These are phyloP conservation scores for Ulota crispa DNA, from an alignment of 225 moss, liverwort and hornwort genomes.

Conservation along the genomic window DNA sequence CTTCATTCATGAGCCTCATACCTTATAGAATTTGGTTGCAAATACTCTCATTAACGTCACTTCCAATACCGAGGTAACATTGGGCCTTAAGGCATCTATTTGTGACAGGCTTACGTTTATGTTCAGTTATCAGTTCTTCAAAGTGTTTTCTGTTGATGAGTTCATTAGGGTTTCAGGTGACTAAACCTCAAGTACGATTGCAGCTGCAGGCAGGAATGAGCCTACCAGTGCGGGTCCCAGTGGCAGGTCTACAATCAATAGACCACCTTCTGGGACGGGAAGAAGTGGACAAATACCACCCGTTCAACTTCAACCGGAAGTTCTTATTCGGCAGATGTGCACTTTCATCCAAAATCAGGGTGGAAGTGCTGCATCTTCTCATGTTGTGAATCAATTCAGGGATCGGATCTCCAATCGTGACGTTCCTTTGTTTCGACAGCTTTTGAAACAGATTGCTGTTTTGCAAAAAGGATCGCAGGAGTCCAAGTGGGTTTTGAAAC, in stretches of 20 bases:
- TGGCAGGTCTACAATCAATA: conserved; percentile 18
- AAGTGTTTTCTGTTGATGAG: neutral
- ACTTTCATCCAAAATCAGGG: conserved; percentile 62
- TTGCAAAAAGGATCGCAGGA: conserved; percentile 55
- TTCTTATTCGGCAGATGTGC: conserved; percentile 62
- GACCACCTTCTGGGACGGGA: conserved; percentile 24
- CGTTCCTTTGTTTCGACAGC: conserved; percentile 60
- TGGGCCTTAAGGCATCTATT: neutral
- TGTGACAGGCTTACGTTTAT: neutral
- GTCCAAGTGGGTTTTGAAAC: conserved; percentile 72
- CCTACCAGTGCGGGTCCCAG: conserved; percentile 20
- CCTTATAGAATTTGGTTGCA: neutral
- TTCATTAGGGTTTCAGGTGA: conserved; percentile 1
- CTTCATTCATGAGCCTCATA: too few relatives aligned
- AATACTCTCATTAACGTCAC: neutral
- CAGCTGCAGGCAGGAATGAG: conserved; percentile 36
- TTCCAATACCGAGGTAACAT: neutral
- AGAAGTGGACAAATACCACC: conserved; percentile 31
- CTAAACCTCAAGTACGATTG: conserved; percentile 4
- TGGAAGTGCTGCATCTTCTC: conserved; percentile 54
- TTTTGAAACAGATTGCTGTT: conserved; percentile 68
- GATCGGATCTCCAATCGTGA: conserved; percentile 51
- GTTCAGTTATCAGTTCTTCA: neutral
- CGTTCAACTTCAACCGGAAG: conserved; percentile 54
- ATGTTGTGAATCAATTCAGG: conserved; percentile 70